Percentiles rank a stretch among this genome's conserved stretches.
Conservation (phyloP, 306 rosid species). For the Cercis canadensis region DNA sequence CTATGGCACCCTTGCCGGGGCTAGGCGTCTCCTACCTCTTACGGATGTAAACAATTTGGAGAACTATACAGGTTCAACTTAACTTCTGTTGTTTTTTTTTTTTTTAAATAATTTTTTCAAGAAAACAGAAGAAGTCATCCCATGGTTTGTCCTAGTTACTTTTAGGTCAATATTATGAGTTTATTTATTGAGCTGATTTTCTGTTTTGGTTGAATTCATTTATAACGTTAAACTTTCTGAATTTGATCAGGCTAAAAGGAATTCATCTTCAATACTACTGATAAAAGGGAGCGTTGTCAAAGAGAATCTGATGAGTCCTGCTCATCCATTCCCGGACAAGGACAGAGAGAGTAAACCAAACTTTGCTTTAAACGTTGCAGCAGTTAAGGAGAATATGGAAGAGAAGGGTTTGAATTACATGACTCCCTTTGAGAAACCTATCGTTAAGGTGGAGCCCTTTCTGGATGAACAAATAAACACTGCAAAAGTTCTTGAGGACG, state of each 20-base stretch:
- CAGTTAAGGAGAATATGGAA: slow-evolving; percentile 37
- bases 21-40: not conserved
- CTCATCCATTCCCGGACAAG: slow-evolving; percentile 38
- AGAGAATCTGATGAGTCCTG: slow-evolving; percentile 43
- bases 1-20: not conserved
- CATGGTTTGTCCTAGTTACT: not conserved
- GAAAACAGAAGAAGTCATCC: no score
- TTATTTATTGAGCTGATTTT: slow-evolving; percentile 4
- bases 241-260: slow-evolving; percentile 34
- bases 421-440: slow-evolving; percentile 39
- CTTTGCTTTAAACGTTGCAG: slow-evolving; percentile 33
- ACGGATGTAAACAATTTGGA: not conserved
- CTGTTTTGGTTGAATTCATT: slow-evolving; percentile 7
- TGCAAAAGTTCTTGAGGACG: slow-evolving; percentile 47
- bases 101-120: no score
- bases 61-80: not conserved
- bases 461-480: slow-evolving; percentile 45
- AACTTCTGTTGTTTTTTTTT: no score
- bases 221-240: slow-evolving; percentile 27
- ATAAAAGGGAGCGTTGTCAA: slow-evolving; percentile 33
- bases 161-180: not conserved
- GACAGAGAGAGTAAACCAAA: slow-evolving; percentile 43
- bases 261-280: slow-evolving; percentile 5
- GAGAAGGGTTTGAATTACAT: slow-evolving; percentile 44
- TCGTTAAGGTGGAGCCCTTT: slow-evolving; percentile 54